Evolutionary conservation across 2,329 filamentous ascomycete genomes (phyloP).

Genomic region (Allantophomopsis cytisporea): DNA sequence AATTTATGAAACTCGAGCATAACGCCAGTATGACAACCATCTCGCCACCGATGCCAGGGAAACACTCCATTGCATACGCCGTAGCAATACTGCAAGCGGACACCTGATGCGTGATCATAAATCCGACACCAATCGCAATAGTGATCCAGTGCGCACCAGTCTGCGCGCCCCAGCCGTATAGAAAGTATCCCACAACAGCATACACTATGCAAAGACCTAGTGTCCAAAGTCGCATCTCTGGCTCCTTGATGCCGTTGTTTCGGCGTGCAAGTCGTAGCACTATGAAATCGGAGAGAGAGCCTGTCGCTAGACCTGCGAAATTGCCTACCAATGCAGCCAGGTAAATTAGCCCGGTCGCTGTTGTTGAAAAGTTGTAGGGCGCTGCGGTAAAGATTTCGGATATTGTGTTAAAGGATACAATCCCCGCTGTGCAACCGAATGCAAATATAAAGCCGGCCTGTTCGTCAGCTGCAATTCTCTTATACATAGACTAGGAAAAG

Average conservation of each 20-base stretch:
- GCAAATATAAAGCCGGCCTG: slow-evolving; percentile 24
- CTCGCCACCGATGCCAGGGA: slow-evolving; percentile 22
- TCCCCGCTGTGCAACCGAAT: slow-evolving; percentile 24
- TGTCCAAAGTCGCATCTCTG: slow-evolving; percentile 23
- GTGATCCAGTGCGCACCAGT: slow-evolving; percentile 19
- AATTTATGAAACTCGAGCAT: slow-evolving; percentile 15
- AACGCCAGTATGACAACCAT: slow-evolving; percentile 22
- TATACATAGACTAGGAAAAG: not conserved
- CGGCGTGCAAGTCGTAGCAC: slow-evolving; percentile 19
- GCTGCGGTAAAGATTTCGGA: slow-evolving; percentile 9
- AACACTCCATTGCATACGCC: slow-evolving; percentile 26
- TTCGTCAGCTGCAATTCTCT: not conserved
- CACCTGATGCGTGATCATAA: slow-evolving; percentile 26
- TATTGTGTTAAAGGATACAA: slow-evolving; percentile 25
- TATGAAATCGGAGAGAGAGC: slow-evolving; percentile 17
- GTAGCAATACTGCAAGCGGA: slow-evolving; percentile 23
- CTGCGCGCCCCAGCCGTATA: slow-evolving; percentile 24
- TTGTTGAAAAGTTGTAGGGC: slow-evolving; percentile 5
- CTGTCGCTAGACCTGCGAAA: slow-evolving; percentile 21
- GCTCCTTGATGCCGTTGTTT: slow-evolving; percentile 21
- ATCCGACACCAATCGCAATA: slow-evolving; percentile 21
- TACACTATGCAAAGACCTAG: slow-evolving; percentile 18
- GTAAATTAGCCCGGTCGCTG: slow-evolving; percentile 12
- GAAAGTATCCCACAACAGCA: slow-evolving; percentile 20
- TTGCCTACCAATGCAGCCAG: slow-evolving; percentile 20